Percentiles rank a stretch among this genome's conserved stretches.
Conservation (phyloP, 257 asterid species). For the Ajuga chamaepitys region DNA sequence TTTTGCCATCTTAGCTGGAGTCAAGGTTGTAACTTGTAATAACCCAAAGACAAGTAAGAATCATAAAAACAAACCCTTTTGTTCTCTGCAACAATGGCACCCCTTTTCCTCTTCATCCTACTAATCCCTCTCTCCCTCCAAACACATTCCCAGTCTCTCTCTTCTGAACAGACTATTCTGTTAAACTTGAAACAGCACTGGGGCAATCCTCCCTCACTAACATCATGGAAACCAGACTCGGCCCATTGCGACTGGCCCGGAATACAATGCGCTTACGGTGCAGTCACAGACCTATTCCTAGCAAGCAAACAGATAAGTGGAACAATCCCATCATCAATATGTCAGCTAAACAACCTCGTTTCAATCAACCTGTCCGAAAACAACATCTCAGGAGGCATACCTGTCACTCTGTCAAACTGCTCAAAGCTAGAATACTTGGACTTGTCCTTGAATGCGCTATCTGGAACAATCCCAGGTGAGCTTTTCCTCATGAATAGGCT, state of each 20-base stretch:
- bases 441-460: constrained; percentile 17
- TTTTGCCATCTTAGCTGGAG: too few relatives aligned
- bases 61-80: too few relatives aligned
- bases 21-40: too few relatives aligned
- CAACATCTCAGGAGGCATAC: constrained; percentile 15
- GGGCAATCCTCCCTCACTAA: constrained; percentile 29
- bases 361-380: constrained; percentile 11
- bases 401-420: constrained; percentile 11
- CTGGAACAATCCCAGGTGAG: constrained; percentile 29
- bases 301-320: constrained; percentile 8
- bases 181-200: constrained; percentile 37
- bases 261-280: constrained; percentile 12
- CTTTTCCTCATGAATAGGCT: constrained; percentile 15
- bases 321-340: constrained; percentile 24
- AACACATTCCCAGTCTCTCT: constrained; percentile 21
- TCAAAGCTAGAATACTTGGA: constrained; percentile 7
- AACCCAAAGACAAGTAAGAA: too few relatives aligned
- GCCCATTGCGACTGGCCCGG: constrained; percentile 20
- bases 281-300: constrained; percentile 14
- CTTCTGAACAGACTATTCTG: constrained; percentile 17
- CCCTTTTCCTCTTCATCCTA: constrained; percentile 14
- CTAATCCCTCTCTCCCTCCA: constrained; percentile 12
- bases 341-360: constrained; percentile 12
- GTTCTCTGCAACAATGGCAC: constrained; percentile 17
- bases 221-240: constrained; percentile 29